A percentile compares a stretch with the other conserved stretches of the same genome.
phyloP scores from a whole-genome alignment of 179 eudicot species.

The Heliamphora pulchella region DNA sequence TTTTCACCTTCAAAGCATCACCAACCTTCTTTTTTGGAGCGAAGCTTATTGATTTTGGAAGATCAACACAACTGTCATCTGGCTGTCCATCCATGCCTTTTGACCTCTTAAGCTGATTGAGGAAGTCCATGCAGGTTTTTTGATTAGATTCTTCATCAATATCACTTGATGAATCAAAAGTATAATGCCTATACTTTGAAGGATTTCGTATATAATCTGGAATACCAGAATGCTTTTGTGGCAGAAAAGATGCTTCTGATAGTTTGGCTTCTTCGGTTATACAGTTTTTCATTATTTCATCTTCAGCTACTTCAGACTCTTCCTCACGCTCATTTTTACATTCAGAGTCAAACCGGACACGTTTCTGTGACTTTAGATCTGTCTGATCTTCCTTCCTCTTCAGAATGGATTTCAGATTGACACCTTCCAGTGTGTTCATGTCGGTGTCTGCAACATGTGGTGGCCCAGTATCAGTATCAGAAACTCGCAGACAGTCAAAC shows the following conservation, averaged over 20 bases:
- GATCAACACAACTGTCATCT: slow-evolving; percentile 37
- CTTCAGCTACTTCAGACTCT: slow-evolving; percentile 19
- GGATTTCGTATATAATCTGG: slow-evolving; percentile 60
- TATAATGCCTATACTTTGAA: slow-evolving; percentile 47
- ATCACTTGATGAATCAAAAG: slow-evolving; percentile 48
- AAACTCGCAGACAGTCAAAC: slow-evolving; percentile 34
- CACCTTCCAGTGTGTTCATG: slow-evolving; percentile 18
- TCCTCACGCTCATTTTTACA: slow-evolving; percentile 26
- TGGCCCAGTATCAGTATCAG: slow-evolving; percentile 27
- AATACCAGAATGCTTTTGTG: slow-evolving; percentile 24
- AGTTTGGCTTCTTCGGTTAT: slow-evolving; percentile 14
- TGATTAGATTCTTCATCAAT: slow-evolving; percentile 59
- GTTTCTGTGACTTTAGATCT: slow-evolving; percentile 30
- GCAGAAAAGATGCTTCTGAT: slow-evolving; percentile 15
- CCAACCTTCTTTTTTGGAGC: slow-evolving; percentile 41
- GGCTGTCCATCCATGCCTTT: slow-evolving; percentile 25
- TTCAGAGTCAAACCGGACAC: slow-evolving; percentile 41
- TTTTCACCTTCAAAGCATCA: slow-evolving; percentile 5
- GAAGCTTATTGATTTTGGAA: slow-evolving; percentile 48
- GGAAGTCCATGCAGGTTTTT: slow-evolving; percentile 51
- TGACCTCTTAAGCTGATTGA: slow-evolving; percentile 32
- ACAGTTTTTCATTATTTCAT: slow-evolving; percentile 12
- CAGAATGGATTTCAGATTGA: slow-evolving; percentile 38
- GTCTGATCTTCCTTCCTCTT: slow-evolving; percentile 47
- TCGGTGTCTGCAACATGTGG: slow-evolving; percentile 17